Base-by-base conservation (phyloP, 2,329 filamentous ascomycete genomes). In the Botryosphaeria dothidea region DNA sequence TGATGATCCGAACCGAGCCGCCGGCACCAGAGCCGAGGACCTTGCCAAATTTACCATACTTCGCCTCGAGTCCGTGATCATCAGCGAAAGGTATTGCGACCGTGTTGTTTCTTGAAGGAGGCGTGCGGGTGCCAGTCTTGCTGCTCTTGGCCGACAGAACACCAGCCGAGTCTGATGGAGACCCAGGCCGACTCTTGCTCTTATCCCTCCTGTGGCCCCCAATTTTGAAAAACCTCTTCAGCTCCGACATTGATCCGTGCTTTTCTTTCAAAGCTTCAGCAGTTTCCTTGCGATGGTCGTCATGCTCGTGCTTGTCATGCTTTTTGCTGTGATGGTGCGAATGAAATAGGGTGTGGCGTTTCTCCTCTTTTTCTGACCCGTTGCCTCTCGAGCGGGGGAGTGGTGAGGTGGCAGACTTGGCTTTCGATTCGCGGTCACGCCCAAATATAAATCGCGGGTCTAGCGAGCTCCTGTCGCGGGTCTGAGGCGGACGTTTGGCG, bases 191-290 rank as follows among this genome's bases (percentile, higher is more conserved):
- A 27, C 41, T 46, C 71, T 90, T 89, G 66, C 84, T 79, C 73
- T 92, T 92, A 69, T 85, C 80, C 68, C 77, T 71, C 60, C 77
- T 80, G 69, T 88, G 85, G 2, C 87, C 86, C 61, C 90, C 87
- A 67, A 92, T 88, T 78, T 90, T 95, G 83, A 99, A 96, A 77
- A 99, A 99, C n/a, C 95, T 87, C 80, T 97, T 97, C 67, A 99
- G 79, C 72, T 98, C 94, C 3, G 91, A 90, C 91, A 98, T 98
- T 4, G 95, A 97, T 23, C 91, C 88, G 66, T 92, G 79, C 46
- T 75, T 68, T 19, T 71, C 71, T 34, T 60, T 60, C 3, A 70
- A 63, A 67, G 71, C n/a, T 15, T 62, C 31, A 15, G 29, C 46
- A 58, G 29, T 68, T 80, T 83, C 67, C 84, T 83, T 2, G 79